A percentile compares a stretch with the other conserved stretches of the same genome.
Evolutionary conservation across 1,284 basidiomycete species (phyloP).

Genomic region (Apiotrichum montevideense): DNA sequence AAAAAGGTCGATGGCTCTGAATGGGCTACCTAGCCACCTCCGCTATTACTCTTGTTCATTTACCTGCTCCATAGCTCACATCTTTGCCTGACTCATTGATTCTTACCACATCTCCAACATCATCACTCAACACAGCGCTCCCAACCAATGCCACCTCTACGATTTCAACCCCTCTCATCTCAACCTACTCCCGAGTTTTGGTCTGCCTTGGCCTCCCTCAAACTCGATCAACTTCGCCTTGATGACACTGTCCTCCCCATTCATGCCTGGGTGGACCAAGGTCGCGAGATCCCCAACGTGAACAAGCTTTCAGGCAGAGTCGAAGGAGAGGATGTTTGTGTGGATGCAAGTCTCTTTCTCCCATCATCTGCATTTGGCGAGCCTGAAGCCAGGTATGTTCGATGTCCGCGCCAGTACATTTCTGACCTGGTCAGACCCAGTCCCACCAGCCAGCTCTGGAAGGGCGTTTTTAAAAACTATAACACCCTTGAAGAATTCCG

Average conservation of each 20-base stretch:
- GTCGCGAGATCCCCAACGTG: conserved; percentile 63
- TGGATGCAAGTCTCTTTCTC: conserved; percentile 30
- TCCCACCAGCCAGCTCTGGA: conserved; percentile 48
- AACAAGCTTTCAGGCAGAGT: conserved; percentile 4
- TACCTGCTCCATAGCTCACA: too few species aligned
- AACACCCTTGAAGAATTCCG: conserved; percentile 98
- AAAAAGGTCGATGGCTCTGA: too few species aligned
- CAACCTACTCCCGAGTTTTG: conserved; percentile 87
- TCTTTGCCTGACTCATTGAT: too few species aligned
- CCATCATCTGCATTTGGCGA: conserved; percentile 31
- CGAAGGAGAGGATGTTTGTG: conserved; percentile 16
- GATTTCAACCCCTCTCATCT: conserved; percentile 82
- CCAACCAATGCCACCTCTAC: conserved; percentile 51
- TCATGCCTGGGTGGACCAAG: conserved; percentile 63
- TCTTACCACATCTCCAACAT: too few species aligned
- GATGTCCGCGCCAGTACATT: too few species aligned
- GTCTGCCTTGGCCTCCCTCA: conserved; percentile 80
- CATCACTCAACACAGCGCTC: background rate
- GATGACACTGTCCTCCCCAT: conserved; percentile 66
- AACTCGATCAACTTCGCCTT: conserved; percentile 84
- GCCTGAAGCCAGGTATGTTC: background rate
- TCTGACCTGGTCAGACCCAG: conserved; percentile 42
- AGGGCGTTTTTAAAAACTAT: conserved; percentile 78
- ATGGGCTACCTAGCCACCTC: too few species aligned
- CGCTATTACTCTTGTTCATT: too few species aligned